These are phyloP conservation scores for Coprinellus micaceus DNA, from an alignment of 768 basidiomycete genomes.

Conservation along the genomic window DNA sequence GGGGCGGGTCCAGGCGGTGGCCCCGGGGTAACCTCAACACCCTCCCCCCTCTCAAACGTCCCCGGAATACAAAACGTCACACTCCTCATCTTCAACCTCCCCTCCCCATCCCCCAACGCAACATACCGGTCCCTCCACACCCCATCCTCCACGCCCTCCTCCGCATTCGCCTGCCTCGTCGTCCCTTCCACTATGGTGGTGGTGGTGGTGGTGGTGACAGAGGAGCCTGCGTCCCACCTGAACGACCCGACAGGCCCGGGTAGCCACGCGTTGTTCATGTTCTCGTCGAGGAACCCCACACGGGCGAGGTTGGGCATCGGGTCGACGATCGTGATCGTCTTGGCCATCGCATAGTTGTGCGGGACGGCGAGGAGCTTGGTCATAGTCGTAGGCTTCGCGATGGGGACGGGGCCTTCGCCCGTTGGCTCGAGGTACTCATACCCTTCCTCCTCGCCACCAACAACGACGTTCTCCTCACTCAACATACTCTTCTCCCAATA, in stretches of 20 bases:
- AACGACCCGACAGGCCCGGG: slow-evolving; percentile 27
- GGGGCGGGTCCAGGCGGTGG: too few species aligned
- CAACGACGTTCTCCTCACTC: neutral
- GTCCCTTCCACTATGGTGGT: neutral
- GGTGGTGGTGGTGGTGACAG: neutral
- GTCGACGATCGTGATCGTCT: neutral
- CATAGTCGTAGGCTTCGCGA: slow-evolving; percentile 6
- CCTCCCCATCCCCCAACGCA: neutral
- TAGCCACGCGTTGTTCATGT: slow-evolving; percentile 40
- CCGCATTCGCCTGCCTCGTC: neutral
- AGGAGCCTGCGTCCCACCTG: slow-evolving; percentile 4
- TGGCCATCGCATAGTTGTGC: neutral
- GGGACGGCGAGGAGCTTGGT: neutral
- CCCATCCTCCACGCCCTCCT: neutral
- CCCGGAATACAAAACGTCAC: neutral
- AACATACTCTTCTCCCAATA: neutral
- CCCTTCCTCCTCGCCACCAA: neutral
- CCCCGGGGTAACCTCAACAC: neutral
- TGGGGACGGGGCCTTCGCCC: neutral
- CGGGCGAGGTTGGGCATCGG: neutral
- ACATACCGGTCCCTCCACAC: neutral
- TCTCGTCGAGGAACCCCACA: slow-evolving; percentile 15
- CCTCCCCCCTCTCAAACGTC: neutral
- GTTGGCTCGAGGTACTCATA: neutral
- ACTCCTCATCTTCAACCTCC: neutral